Conservation (phyloP, 345 rosid species). For the Bretschneidera sinensis region DNA sequence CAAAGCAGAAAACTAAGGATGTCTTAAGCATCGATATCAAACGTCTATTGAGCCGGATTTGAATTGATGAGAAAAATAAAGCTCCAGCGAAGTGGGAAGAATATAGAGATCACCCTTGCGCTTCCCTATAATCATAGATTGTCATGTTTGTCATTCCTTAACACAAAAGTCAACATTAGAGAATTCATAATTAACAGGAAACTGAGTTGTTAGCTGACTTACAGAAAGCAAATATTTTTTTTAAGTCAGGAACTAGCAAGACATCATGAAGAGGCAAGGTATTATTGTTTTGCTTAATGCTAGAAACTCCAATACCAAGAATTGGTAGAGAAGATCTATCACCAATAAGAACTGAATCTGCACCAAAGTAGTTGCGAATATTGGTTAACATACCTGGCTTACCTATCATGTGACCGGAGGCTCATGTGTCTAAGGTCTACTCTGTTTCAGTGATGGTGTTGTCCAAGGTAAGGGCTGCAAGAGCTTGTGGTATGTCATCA, state of each 20-base stretch:
- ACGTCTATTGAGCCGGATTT: neutral
- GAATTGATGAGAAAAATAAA: conserved; percentile 1
- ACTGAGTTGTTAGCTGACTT: conserved; percentile 13
- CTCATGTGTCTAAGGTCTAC: neutral
- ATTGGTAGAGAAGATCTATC: neutral
- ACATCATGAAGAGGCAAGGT: conserved; percentile 3
- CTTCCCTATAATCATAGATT: conserved; percentile 1
- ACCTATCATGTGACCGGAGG: conserved; percentile 8
- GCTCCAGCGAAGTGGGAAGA: too few species aligned
- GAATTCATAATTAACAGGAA: conserved; percentile 14
- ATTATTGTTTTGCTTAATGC: neutral
- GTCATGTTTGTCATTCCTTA: conserved; percentile 1
- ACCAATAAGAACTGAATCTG: neutral
- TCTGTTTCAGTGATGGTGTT: neutral
- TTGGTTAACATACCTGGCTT: conserved; percentile 1
- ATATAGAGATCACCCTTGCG: neutral
- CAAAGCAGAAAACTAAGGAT: neutral
- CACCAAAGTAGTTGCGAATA: neutral
- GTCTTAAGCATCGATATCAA: neutral
- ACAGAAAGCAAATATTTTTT: conserved; percentile 5
- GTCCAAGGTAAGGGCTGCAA: conserved; percentile 3
- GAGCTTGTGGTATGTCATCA: neutral
- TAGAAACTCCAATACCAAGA: too few species aligned
- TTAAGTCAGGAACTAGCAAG: neutral
- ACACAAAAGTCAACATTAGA: conserved; percentile 6